phyloP scores from a whole-genome alignment of 192 early-diverging fungal genomes.

The Podila verticillata region DNA sequence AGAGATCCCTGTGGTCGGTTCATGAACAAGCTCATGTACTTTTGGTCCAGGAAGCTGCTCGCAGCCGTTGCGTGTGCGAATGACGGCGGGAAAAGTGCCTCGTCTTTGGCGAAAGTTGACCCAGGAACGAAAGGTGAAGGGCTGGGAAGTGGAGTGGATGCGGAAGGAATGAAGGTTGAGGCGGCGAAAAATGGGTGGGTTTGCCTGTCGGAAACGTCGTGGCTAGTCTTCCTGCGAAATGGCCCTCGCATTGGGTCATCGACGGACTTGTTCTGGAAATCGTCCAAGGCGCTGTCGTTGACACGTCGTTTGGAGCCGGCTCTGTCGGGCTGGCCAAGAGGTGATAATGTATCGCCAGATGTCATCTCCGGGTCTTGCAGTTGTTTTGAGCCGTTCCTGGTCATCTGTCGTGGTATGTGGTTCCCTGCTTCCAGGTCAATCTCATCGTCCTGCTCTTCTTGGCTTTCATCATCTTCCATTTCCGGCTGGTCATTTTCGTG shows the following conservation, averaged over 20 bases:
- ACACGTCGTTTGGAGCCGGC: slow-evolving; percentile 36
- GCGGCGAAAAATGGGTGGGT: neutral
- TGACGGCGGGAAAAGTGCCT: slow-evolving; percentile 16
- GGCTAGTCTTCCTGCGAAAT: slow-evolving; percentile 52
- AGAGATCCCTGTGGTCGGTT: neutral
- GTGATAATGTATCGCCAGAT: slow-evolving; percentile 28
- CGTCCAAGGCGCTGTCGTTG: slow-evolving; percentile 31
- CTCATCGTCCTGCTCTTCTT: slow-evolving; percentile 22
- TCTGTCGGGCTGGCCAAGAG: slow-evolving; percentile 23
- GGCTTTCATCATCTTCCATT: neutral
- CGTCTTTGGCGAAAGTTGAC: slow-evolving; percentile 32
- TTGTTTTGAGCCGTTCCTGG: slow-evolving; percentile 3
- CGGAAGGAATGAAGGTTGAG: neutral
- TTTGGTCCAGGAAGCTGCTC: slow-evolving; percentile 44
- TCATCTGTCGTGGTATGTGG: slow-evolving; percentile 16
- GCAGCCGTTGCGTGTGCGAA: slow-evolving; percentile 16
- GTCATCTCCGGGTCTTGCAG: slow-evolving; percentile 16
- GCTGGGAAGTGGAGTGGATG: neutral
- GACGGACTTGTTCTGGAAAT: slow-evolving; percentile 12
- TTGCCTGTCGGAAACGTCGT: slow-evolving; percentile 13
- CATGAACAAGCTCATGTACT: slow-evolving; percentile 40
- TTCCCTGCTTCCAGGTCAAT: slow-evolving; percentile 43
- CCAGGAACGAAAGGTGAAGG: slow-evolving; percentile 36
- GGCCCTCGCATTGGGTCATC: slow-evolving; percentile 28
- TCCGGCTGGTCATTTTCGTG: neutral